Base-by-base conservation (phyloP, 768 basidiomycete genomes). In the Nidularia sp. region DNA sequence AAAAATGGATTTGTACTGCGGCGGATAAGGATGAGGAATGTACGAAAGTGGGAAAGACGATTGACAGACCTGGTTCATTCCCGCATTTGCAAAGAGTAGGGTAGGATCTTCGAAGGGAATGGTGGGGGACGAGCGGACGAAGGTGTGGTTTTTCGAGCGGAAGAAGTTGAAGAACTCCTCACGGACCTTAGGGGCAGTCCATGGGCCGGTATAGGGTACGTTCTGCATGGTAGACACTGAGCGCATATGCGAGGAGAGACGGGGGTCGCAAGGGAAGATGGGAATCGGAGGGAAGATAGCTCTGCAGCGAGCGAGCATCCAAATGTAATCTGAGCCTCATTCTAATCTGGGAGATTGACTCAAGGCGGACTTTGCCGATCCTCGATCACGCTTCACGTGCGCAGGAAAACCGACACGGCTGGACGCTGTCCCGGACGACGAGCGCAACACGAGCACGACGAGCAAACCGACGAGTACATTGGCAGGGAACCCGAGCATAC, bases 101-200 rank as follows among this genome's bases (percentile, higher is more conserved):
- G 97, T 98, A 2, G 96, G 96, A 72, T 98, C 97, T 53, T 98
- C 97, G 67, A 91, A 98, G 1, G 97, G 97, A 57, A 99, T 89
- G 36, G 94, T 96, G 1, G 90, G 79, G 2, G 93, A 95, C 32
- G 91, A 94, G 5, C 88, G 88, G 49, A 94, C 90, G 65, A 91
- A 96, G 22, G 88, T 86, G 68, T 99, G 97, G 56, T 81, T 78
- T 59, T 83, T 84, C 44, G 76, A 73, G 52, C 77, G 76, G 72
- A 98, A 99, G 73, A 83, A 98, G 57, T 88, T 77, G 70, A 98
- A 93, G 75, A 93, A 99, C 54, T 90, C 85, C 59, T 94, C 74
- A 58, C 97, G 84, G 54, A 98, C 85, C 65, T 79, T 85, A 36
- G 71, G 61, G n/a, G 97, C 86, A 10, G 94, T 76, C 93, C 92